Conservation (phyloP, 2,329 filamentous ascomycete species). For the Colletotrichum zoysiae region DNA sequence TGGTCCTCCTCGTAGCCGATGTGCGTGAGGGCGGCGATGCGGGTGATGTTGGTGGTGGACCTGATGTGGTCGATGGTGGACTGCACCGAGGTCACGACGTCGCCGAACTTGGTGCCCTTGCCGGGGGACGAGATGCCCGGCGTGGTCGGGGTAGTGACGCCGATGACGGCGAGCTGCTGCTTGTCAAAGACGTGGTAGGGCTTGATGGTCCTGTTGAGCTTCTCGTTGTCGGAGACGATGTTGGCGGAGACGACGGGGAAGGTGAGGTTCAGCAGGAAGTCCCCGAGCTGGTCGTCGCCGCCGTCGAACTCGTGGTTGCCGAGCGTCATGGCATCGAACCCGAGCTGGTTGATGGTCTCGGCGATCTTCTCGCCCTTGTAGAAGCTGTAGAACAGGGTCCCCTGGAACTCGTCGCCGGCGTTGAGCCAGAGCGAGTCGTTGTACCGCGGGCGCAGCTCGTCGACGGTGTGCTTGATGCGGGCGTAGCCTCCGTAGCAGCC, state of each 20-base stretch:
- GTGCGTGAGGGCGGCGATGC: conserved; percentile 75
- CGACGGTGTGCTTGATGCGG: conserved; percentile 71
- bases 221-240: conserved; percentile 69
- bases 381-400: conserved; percentile 75
- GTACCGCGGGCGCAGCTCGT: conserved; percentile 67
- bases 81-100: conserved; percentile 70
- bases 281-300: conserved; percentile 72
- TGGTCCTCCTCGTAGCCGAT: conserved; percentile 76
- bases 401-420: conserved; percentile 77
- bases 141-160: conserved; percentile 72
- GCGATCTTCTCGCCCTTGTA: conserved; percentile 78
- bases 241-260: conserved; percentile 76
- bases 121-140: conserved; percentile 70
- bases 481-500: conserved; percentile 76
- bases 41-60: conserved; percentile 70
- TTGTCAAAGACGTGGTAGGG: conserved; percentile 74
- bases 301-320: conserved; percentile 77
- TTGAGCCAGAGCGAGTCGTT: conserved; percentile 74
- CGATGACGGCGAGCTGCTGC: conserved; percentile 72
- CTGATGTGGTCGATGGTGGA: conserved; percentile 72
- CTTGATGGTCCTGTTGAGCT: conserved; percentile 73
- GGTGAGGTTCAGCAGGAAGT: conserved; percentile 72
- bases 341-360: conserved; percentile 72
- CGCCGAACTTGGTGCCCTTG: conserved; percentile 68
- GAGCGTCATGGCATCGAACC: conserved; percentile 76